phyloP scores from a whole-genome alignment of 83 land plant species.

The Diphasiastrum complanatum region DNA sequence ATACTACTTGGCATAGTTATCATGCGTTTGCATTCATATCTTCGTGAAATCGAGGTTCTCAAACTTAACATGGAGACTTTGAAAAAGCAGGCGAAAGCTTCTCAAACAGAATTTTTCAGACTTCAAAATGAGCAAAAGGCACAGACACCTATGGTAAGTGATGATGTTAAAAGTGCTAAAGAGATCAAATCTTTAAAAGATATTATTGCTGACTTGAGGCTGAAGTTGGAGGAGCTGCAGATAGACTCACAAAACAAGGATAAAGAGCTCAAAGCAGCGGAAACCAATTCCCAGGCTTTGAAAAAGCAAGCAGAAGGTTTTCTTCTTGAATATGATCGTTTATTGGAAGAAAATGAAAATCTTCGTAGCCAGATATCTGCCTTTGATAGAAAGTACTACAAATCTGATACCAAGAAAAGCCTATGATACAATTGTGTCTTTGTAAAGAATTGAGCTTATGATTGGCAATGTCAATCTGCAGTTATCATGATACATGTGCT shows the following conservation, averaged over 20 bases:
- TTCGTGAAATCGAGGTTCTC: too few relatives aligned
- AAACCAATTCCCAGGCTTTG: slow-evolving; percentile 50
- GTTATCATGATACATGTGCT: too few relatives aligned
- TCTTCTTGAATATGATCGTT: slow-evolving; percentile 63
- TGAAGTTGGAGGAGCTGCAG: slow-evolving; percentile 42
- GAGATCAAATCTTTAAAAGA: slow-evolving; percentile 47
- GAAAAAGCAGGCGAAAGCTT: slow-evolving; percentile 45
- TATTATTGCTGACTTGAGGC: slow-evolving; percentile 35
- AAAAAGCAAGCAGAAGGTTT: slow-evolving; percentile 73
- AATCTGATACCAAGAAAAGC: slow-evolving; percentile 51
- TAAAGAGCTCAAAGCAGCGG: slow-evolving; percentile 46
- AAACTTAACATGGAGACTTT: slow-evolving; percentile 48
- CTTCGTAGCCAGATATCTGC: slow-evolving; percentile 59
- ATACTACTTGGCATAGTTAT: too few relatives aligned
- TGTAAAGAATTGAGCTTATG: not conserved
- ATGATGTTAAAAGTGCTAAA: slow-evolving; percentile 28
- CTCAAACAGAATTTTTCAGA: slow-evolving; percentile 39
- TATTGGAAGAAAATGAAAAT: slow-evolving; percentile 71
- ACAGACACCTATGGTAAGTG: slow-evolving; percentile 12
- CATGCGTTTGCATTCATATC: too few relatives aligned
- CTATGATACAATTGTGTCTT: slow-evolving; percentile 15
- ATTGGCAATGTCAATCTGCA: too few relatives aligned
- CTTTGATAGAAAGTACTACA: slow-evolving; percentile 44
- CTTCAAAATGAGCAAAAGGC: slow-evolving; percentile 35
- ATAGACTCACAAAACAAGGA: slow-evolving; percentile 39